Evolutionary conservation across 768 basidiomycete genomes (phyloP).

Genomic region (Mycena haematopus): DNA sequence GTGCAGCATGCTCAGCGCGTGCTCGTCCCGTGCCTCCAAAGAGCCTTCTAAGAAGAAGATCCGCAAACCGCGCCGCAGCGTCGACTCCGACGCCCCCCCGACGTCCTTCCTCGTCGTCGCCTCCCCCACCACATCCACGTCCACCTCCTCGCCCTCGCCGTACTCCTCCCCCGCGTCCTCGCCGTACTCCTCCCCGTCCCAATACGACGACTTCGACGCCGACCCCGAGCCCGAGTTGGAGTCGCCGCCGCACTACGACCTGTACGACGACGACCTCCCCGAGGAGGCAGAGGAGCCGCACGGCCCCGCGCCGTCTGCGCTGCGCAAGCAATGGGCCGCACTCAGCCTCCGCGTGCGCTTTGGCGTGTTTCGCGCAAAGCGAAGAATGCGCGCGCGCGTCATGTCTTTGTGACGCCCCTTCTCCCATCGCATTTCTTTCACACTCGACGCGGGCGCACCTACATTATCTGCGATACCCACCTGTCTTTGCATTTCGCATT

Average conservation of each 20-base stretch:
- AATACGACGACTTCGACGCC: background rate
- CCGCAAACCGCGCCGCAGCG: constrained; percentile 24
- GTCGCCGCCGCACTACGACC: background rate
- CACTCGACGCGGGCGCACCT: constrained; percentile 11
- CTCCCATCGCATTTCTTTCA: background rate
- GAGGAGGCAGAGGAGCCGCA: background rate
- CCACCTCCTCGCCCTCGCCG: background rate
- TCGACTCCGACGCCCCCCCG: constrained; percentile 3
- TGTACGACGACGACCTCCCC: background rate
- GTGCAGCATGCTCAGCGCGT: background rate
- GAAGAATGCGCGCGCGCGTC: constrained; percentile 21
- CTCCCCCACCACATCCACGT: background rate
- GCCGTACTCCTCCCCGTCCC: background rate
- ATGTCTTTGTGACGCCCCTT: constrained; percentile 8
- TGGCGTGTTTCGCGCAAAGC: constrained; percentile 29
- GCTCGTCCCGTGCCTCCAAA: background rate
- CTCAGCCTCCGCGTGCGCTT: constrained; percentile 30
- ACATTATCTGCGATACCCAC: constrained; percentile 13
- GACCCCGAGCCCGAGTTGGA: constrained; percentile 3
- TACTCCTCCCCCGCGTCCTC: background rate
- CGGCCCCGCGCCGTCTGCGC: background rate
- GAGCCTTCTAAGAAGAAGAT: constrained; percentile 13
- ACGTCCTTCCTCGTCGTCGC: background rate
- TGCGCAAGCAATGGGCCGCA: constrained; percentile 23
- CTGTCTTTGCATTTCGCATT: background rate